Conservation (phyloP, 2,329 filamentous ascomycete species). For the Diaporthe helianthi region DNA sequence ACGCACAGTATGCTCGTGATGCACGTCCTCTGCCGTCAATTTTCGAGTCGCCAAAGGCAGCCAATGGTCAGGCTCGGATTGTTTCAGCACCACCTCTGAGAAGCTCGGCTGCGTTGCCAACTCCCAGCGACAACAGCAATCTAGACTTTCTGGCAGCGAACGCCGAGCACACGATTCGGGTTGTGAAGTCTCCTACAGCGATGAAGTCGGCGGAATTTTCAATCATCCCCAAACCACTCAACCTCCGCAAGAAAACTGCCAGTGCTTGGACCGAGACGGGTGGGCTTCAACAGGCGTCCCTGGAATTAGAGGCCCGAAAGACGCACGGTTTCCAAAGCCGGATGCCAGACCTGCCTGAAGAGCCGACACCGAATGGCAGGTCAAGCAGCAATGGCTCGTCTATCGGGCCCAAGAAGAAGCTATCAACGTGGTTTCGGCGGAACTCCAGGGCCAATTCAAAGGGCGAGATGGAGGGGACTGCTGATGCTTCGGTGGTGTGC, state of each 20-base stretch:
- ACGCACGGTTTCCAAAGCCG: conserved; percentile 36
- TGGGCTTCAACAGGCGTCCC: background rate
- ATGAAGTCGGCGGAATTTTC: conserved; percentile 43
- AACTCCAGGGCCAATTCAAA: conserved; percentile 45
- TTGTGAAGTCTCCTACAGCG: conserved; percentile 58
- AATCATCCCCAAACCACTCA: conserved; percentile 48
- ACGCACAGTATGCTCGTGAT: conserved; percentile 49
- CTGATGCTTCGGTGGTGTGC: conserved; percentile 7
- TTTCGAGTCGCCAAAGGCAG: conserved; percentile 47
- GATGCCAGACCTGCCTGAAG: conserved; percentile 35
- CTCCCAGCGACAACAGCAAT: conserved; percentile 44
- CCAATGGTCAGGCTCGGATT: conserved; percentile 48
- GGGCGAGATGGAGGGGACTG: conserved; percentile 39
- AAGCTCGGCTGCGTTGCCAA: conserved; percentile 31
- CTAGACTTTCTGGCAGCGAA: conserved; percentile 53
- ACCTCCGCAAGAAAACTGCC: conserved; percentile 50
- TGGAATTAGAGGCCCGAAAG: conserved; percentile 39
- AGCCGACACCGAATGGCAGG: conserved; percentile 32
- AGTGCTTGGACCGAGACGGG: background rate
- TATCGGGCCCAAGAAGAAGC: conserved; percentile 49
- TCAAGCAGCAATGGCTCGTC: conserved; percentile 36
- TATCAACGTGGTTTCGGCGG: conserved; percentile 60
- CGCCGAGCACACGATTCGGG: conserved; percentile 60
- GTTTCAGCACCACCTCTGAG: conserved; percentile 53
- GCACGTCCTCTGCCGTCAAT: conserved; percentile 56